Base-by-base conservation (phyloP, 495 filamentous ascomycete genomes). In the Penicillium psychrofluorescens region DNA sequence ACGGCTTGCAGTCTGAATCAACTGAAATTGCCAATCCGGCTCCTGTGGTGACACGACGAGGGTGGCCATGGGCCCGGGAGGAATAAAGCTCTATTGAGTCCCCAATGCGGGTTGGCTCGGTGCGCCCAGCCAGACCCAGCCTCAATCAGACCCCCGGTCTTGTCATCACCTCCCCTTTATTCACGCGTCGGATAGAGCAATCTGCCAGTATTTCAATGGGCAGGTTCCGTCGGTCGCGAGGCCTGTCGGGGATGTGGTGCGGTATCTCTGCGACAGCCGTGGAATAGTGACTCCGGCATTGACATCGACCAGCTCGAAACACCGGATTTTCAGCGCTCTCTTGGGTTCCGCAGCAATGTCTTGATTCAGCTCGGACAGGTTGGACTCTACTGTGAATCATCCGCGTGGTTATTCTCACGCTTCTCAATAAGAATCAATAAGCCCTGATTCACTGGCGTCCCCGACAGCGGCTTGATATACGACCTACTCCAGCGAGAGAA, bases 351-450 rank as follows among this genome's bases (percentile, higher is more conserved):
- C 32, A 34, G 32, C 9, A 12, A 34, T 48, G 45, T 29, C 35
- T 48, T 33, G 35, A 40, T 12, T 15, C 39, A 37, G 41, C 38
- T 48, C 38, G 36, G 41, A 4, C 34, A 38, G 27, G 22, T 11
- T 8, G 15, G 6, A 11, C 13, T 29, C 1, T 16, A 22, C 16
- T 10, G 14, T 37, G 28, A 43, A 42, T 48, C 39, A 42, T 36
- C 16, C 5, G 4, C 10, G n/a, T 34, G 22, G 22, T 22, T 22
- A 22, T 22, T 22, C 22, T n/a, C 37, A 13, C 27, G 27, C 29
- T 43, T 35, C 45, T 36, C 33, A 37, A 32, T 15, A 13, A 11
- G 3, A 31, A 6, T 42, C 33, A 48, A 42, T 48, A 37, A 48
- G 32, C 36, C 29, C 27, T 34, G 32, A 34, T 34, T 42, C 30